Evolutionary conservation across 306 rosid genomes (phyloP), one percentile per base, ranked within the genome.

Genomic region (Styphnolobium japonicum): DNA sequence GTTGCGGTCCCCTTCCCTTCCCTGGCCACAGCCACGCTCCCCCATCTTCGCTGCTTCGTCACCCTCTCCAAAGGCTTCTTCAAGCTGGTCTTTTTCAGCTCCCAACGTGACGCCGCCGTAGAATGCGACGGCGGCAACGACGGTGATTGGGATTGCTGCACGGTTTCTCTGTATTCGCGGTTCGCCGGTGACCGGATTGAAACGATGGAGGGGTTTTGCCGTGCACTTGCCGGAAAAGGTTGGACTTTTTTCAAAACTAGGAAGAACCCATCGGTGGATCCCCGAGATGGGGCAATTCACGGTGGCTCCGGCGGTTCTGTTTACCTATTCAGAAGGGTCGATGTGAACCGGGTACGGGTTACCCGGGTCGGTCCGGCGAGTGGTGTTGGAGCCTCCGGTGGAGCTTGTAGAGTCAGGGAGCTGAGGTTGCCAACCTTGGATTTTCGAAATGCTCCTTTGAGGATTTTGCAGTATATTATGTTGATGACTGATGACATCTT

Each of bases 1-100:
- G 92, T 90, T 82, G 89, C 92, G 0, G 87, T 90, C 40, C 92
- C 94, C 0, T 90, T 90, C 45, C 94, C 91, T 74, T 88, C 87
- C 1, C 71, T 90, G 3, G 2, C 85, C 49, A 11, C 85, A 8
- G 87, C 91, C 27, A 81, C 92, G 0, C 65, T 85, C 3, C 19
- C 88, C 71, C 90, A 88, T 16, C 91, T 90, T 14, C 88, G 94
- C 21, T 48, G 37, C 19, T 88, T 90, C 62, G 91, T 79, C 52
- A 74, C 56, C 3, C 89, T 90, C 43, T 73, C 89, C 72, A 66
- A 83, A 66, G 88, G 87, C 51, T 65, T 87, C 19, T 90, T 90
- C 90, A 90, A 90, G 83, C 79, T 88, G 3, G 95, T 87, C 5
- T 87, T 83, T 87, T 73, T 87, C 67, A 16, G 10, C 61, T 83